Conservation (phyloP, 192 early-diverging fungal species). For the Backusella circina region DNA sequence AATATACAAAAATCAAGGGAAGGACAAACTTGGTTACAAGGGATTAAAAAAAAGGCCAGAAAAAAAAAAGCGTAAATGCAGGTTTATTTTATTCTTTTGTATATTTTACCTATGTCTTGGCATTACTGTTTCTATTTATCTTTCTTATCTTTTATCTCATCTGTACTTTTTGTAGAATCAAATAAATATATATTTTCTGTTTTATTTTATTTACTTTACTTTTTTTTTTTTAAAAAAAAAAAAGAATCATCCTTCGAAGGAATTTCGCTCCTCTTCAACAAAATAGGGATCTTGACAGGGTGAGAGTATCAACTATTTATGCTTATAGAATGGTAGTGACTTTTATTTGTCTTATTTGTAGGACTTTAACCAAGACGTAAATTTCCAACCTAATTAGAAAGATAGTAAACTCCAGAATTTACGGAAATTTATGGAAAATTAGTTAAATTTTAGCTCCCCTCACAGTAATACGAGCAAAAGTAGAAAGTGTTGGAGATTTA, state of each 20-base stretch:
- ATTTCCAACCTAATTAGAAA: no score
- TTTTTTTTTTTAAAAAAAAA: not conserved
- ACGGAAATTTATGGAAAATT: no score
- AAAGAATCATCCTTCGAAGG: not conserved
- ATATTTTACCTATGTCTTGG: not conserved
- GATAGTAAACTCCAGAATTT: no score
- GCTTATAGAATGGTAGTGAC: no score
- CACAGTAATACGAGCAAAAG: no score
- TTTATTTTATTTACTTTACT: not conserved
- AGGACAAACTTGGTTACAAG: not conserved
- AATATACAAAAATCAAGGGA: not conserved
- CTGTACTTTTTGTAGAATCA: slow-evolving; percentile 4
- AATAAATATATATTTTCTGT: slow-evolving; percentile 1
- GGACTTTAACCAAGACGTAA: no score
- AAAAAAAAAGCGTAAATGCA: not conserved
- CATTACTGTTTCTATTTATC: not conserved
- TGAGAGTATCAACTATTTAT: no score
- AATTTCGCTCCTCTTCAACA: not conserved
- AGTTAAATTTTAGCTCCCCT: no score
- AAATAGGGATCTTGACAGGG: no score
- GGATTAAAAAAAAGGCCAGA: not conserved
- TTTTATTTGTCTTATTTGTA: no score
- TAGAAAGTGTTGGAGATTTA: no score
- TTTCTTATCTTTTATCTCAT: not conserved
- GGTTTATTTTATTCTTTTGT: not conserved